Evolutionary conservation across 2,329 filamentous ascomycete genomes (phyloP).

Genomic region (Geosmithia morbida): DNA sequence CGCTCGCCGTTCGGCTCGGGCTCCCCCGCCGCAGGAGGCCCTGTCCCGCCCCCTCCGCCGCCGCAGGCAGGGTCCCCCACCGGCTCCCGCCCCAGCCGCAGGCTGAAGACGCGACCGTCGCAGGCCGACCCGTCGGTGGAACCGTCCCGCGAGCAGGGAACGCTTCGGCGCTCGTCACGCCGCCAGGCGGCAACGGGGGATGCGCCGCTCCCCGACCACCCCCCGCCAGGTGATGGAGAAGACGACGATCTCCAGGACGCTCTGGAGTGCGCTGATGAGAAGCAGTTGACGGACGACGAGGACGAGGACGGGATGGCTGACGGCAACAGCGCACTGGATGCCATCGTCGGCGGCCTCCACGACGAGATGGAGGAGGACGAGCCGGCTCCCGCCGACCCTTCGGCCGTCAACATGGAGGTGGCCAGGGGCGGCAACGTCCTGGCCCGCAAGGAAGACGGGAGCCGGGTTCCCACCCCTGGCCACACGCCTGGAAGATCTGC

Average conservation of each 20-base stretch:
- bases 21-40: constrained; percentile 11
- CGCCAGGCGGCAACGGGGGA: constrained; percentile 41
- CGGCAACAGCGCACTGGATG: constrained; percentile 51
- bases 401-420: constrained; percentile 84
- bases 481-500: constrained; percentile 23
- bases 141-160: constrained; percentile 41
- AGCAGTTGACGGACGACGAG: constrained; percentile 62
- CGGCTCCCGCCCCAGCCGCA: constrained; percentile 25
- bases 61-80: constrained; percentile 21
- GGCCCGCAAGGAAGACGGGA: constrained; percentile 84
- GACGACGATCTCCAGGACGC: constrained; percentile 52
- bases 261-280: constrained; percentile 87
- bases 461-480: constrained; percentile 68
- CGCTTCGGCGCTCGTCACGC: constrained; percentile 47
- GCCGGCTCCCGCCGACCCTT: constrained; percentile 42
- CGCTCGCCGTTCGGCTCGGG: constrained; percentile 18
- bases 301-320: constrained; percentile 56
- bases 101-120: constrained; percentile 10
- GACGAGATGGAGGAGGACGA: constrained; percentile 57
- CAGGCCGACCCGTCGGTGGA: constrained; percentile 24
- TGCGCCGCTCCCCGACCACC: constrained; percentile 28
- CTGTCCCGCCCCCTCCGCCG: constrained; percentile 20
- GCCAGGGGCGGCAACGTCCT: constrained; percentile 77
- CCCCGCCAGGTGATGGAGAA: constrained; percentile 40
- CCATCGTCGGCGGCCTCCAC: constrained; percentile 82